Conservation (phyloP, 345 rosid genomes). For the Citrus reticulata region DNA sequence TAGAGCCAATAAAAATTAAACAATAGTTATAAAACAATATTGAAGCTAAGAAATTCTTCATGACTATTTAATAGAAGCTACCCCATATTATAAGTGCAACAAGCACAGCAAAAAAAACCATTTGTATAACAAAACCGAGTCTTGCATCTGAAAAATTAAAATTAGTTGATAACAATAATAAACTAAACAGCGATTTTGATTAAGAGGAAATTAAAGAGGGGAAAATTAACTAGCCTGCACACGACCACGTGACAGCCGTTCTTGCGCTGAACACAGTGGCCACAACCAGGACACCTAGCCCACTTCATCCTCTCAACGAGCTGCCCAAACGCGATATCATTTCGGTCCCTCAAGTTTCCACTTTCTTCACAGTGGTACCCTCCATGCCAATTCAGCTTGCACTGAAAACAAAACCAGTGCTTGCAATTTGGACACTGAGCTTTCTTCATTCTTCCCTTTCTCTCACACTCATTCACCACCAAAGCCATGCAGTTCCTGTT, state of each 20-base stretch:
- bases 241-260: constrained; percentile 15
- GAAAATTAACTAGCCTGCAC: not conserved
- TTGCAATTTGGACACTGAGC: constrained; percentile 27
- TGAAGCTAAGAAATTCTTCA: no score
- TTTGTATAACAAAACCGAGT: not conserved
- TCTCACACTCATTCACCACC: constrained; percentile 28
- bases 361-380: constrained; percentile 27
- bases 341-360: constrained; percentile 13
- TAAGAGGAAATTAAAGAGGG: no score
- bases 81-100: no score
- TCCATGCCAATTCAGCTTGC: constrained; percentile 29
- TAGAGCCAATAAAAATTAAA: no score
- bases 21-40: no score
- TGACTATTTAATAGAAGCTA: no score
- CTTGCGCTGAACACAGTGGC: constrained; percentile 24
- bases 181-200: no score
- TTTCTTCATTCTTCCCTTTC: constrained; percentile 9
- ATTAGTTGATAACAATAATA: no score
- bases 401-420: constrained; percentile 22
- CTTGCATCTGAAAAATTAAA: not conserved
- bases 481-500: constrained; percentile 22
- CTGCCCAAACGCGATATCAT: constrained; percentile 23
- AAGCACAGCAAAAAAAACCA: no score
- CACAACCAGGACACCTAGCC: constrained; percentile 27
- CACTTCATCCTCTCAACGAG: constrained; percentile 24